A percentile compares a stretch with the other conserved stretches of the same genome.
These are phyloP conservation scores for Saccharomycopsis sp. DNA, from an alignment of 805 yeast species.

Conservation along the genomic window DNA sequence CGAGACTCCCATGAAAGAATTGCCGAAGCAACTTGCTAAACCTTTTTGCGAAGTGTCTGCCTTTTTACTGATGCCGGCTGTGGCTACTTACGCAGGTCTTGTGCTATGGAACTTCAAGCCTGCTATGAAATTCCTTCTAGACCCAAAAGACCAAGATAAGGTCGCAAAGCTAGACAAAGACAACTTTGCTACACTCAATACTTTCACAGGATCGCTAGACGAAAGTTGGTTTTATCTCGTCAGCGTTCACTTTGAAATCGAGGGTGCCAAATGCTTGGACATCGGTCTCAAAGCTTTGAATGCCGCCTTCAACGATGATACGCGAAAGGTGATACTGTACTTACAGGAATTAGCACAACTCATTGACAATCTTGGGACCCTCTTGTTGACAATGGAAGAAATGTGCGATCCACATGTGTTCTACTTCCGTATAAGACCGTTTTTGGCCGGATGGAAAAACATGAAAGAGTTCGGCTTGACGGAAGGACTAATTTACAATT, in stretches of 20 bases:
- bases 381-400: conserved; percentile 78
- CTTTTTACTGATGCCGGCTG: conserved; percentile 67
- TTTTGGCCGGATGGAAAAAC: conserved; percentile 88
- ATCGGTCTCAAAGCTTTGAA: conserved; percentile 63
- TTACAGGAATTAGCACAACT: conserved; percentile 66
- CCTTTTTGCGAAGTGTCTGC: conserved; percentile 62
- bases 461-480: conserved; percentile 83
- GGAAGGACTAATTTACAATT: conserved; percentile 69
- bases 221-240: conserved; percentile 93
- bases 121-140: conserved; percentile 36
- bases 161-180: conserved; percentile 46
- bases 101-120: conserved; percentile 83
- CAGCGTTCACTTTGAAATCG: conserved; percentile 77
- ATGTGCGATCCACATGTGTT: conserved; percentile 93
- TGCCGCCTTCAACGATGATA: conserved; percentile 43
- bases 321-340: conserved; percentile 34
- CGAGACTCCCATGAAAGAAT: conserved; percentile 44
- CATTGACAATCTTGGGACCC: conserved; percentile 66
- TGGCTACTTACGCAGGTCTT: conserved; percentile 82
- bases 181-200: conserved; percentile 68
- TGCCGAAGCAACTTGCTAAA: conserved; percentile 63
- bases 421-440: conserved; percentile 81
- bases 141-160: conserved; percentile 24
- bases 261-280: conserved; percentile 65
- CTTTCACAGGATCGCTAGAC: conserved; percentile 86